Percentiles rank a stretch among this genome's conserved stretches.
phyloP scores from a whole-genome alignment of 75 land plant genomes.

The Picea sitchensis region DNA sequence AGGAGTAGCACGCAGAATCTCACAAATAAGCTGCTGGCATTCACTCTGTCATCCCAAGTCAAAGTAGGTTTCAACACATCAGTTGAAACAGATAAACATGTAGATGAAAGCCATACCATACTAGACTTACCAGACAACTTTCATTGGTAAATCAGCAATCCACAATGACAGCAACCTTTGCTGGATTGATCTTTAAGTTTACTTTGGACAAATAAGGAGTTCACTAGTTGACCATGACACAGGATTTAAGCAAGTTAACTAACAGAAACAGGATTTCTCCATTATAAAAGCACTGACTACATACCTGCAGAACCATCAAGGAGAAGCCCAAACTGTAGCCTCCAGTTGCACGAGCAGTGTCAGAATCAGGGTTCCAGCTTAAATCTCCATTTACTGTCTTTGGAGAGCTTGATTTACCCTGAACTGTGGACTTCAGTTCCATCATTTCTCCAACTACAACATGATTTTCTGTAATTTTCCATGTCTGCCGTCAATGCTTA shows the following conservation, averaged over 20 bases:
- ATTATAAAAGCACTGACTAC: neutral
- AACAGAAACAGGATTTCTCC: neutral
- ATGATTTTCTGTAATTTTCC: constrained; percentile 72
- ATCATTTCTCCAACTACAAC: constrained; percentile 90
- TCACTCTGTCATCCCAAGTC: constrained; percentile 68
- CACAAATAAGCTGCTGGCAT: constrained; percentile 99
- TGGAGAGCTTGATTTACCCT: constrained; percentile 45
- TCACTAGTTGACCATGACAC: neutral
- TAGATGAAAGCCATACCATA: neutral
- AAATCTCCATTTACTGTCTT: constrained; percentile 46
- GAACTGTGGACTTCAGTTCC: constrained; percentile 57
- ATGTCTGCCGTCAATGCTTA: neutral
- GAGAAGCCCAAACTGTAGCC: constrained; percentile 91
- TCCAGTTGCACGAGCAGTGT: constrained; percentile 76
- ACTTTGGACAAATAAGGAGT: neutral
- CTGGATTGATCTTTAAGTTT: neutral
- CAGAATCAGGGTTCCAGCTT: constrained; percentile 72
- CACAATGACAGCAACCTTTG: too few species aligned
- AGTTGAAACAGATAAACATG: neutral
- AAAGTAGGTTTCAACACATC: neutral
- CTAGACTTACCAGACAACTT: too few species aligned
- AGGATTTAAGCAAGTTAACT: constrained; percentile 11
- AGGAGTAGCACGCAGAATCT: constrained; percentile 96
- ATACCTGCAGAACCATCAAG: constrained; percentile 90
- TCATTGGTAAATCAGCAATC: too few species aligned